Evolutionary conservation across 805 yeast species (phyloP), one percentile per base, ranked within the genome.

Genomic region (Spathaspora sp.): DNA sequence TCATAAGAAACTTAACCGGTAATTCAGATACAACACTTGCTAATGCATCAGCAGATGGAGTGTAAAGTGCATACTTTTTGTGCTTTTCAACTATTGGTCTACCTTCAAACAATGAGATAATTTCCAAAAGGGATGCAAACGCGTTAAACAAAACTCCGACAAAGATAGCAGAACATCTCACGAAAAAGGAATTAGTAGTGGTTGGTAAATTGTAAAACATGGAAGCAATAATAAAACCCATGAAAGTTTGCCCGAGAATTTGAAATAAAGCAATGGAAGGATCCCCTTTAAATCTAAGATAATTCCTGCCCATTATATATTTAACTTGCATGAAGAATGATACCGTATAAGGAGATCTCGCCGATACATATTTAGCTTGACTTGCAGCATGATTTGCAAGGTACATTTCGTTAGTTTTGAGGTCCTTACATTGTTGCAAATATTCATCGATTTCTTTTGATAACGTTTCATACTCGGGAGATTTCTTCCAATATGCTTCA

Each of bases 1-100:
- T 61, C 64, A 62, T 63, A 23, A 57, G 51, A 8, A 70, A 52
- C 65, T 86, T 86, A 50, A 81, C 72, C 2, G 92, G 91, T 52
- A 87, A 64, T 46, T 81, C 85, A 2, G 87, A 76, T 5, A 85
- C 52, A 42, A 82, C 70, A 3, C 81, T 71, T 0, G 89, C 83
- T 2, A 87, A 56, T 1, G 89, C 86, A 59, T 86, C 92, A 2
- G 88, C 82, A 14, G 89, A 77, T 1, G 91, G 90, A 52, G 82
- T 82, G 62, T 85, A 88, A 53, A 87, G 76, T 0, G 89, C 82
- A 57, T 85, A 87, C 46, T 78, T 76, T 59, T 83, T 82, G 62
- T 87, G 94, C 61, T 87, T 87, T 58, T 78, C 79, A 26, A 85
- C 76, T 53, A 87, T 80, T 28, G 85, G 81, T 67, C 86, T 80